Percentiles rank a stretch among this genome's conserved stretches.
phyloP scores from a whole-genome alignment of 2,329 filamentous ascomycete species.

The Fusarium cicatricum region DNA sequence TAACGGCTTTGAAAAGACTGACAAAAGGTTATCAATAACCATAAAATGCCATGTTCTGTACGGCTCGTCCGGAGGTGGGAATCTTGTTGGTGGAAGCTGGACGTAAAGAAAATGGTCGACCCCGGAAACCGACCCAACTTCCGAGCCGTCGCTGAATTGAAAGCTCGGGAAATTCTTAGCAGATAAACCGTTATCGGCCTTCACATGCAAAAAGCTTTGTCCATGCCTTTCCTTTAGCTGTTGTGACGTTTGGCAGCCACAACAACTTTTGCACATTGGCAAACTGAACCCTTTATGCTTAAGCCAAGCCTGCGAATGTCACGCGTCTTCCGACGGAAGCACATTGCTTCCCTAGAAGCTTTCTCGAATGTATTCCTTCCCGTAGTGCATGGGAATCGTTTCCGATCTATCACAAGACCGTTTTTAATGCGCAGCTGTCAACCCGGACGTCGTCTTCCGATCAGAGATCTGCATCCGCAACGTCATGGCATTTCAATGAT shows the following conservation, averaged over 20 bases:
- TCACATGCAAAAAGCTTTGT: slow-evolving; percentile 21
- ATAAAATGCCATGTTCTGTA: slow-evolving; percentile 13
- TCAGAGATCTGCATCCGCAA: slow-evolving; percentile 19
- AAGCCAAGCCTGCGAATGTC: not conserved
- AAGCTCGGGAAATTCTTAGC: not conserved
- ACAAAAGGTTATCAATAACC: slow-evolving; percentile 13
- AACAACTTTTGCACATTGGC: not conserved
- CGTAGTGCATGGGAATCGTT: not conserved
- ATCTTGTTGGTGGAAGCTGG: too few species aligned
- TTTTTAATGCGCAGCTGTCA: slow-evolving; percentile 25
- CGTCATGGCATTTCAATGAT: slow-evolving; percentile 25
- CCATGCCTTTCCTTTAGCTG: not conserved
- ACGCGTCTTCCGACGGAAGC: not conserved
- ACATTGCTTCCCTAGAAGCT: not conserved
- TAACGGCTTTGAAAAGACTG: not conserved
- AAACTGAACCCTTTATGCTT: slow-evolving; percentile 11
- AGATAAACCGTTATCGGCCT: not conserved
- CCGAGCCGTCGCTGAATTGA: slow-evolving; percentile 15
- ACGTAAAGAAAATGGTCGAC: not conserved
- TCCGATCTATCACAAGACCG: not conserved
- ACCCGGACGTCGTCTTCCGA: slow-evolving; percentile 6
- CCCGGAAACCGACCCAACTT: slow-evolving; percentile 23
- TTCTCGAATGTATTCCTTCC: not conserved
- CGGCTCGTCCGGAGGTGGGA: too few species aligned
- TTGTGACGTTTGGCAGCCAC: slow-evolving; percentile 5